Evolutionary conservation across 176 grass and related monocot species (phyloP).

Genomic region (Echinochloa phyllopogon): DNA sequence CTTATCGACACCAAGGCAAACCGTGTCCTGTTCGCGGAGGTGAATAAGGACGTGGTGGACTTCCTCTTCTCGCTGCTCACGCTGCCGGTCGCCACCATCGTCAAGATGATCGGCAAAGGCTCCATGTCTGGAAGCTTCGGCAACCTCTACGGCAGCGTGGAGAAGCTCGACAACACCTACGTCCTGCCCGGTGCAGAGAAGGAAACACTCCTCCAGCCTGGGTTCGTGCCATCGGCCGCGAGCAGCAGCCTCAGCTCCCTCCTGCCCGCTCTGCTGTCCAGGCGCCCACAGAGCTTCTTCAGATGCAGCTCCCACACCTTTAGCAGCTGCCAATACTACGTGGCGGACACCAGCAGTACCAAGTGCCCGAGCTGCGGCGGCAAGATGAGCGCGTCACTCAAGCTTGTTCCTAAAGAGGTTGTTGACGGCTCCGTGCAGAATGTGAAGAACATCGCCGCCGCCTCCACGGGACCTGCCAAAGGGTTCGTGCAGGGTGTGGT

Average conservation of each 20-base stretch:
- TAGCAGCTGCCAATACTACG: no score
- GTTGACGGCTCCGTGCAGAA: no score
- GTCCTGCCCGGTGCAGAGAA: neutral
- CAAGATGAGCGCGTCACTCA: no score
- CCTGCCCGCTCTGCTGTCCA: no score
- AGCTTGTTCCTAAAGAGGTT: no score
- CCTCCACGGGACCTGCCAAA: no score
- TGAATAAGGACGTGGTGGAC: slow-evolving; percentile 40
- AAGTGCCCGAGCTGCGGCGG: neutral
- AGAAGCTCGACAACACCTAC: slow-evolving; percentile 19
- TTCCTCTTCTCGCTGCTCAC: slow-evolving; percentile 51
- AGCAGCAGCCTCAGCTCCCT: neutral
- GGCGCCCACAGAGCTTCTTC: neutral
- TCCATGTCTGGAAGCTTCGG: slow-evolving; percentile 26
- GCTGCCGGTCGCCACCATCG: slow-evolving; percentile 2
- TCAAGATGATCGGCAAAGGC: neutral
- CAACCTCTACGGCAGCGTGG: slow-evolving; percentile 30
- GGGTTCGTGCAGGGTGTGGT: no score
- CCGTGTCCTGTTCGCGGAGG: slow-evolving; percentile 40
- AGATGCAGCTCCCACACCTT: no score
- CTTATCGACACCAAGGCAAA: slow-evolving; percentile 17
- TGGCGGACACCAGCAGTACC: neutral
- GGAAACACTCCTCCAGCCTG: neutral
- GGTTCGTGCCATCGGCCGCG: neutral
- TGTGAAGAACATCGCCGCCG: no score